Evolutionary conservation across 2,329 filamentous ascomycete genomes (phyloP).

Genomic region (Lasiodiplodia sp.): DNA sequence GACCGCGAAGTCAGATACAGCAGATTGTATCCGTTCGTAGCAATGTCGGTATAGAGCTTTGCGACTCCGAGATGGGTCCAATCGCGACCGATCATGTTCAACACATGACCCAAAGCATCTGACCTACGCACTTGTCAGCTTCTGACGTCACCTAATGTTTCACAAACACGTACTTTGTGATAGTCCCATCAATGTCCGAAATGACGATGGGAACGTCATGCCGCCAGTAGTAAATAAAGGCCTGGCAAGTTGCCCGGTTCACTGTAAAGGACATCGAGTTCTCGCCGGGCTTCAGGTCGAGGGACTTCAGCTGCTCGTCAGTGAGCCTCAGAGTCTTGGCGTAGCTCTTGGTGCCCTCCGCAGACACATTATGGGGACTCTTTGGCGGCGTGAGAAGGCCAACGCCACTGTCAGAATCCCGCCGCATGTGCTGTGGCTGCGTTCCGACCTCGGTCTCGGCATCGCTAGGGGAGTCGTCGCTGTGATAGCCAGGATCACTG

Average conservation of each 20-base stretch:
- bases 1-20: constrained; percentile 96
- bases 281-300: constrained; percentile 82
- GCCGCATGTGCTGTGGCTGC: constrained; percentile 60
- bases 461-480: constrained; percentile 76
- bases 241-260: constrained; percentile 89
- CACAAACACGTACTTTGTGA: constrained; percentile 73
- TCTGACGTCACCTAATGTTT: constrained; percentile 28
- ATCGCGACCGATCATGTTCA: constrained; percentile 96
- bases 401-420: constrained; percentile 75
- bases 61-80: constrained; percentile 98
- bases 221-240: constrained; percentile 93
- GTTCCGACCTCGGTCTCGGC: constrained; percentile 58
- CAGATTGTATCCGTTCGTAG: constrained; percentile 96
- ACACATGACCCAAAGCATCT: constrained; percentile 88
- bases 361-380: constrained; percentile 57
- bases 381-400: constrained; percentile 68
- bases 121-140: constrained; percentile 57
- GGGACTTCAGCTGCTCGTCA: constrained; percentile 89
- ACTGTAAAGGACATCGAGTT: constrained; percentile 97
- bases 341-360: constrained; percentile 84
- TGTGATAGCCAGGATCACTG: constrained; percentile 95
- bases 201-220: constrained; percentile 94
- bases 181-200: constrained; percentile 97
- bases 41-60: constrained; percentile 96
- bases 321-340: constrained; percentile 96